Percentiles rank a stretch among this genome's conserved stretches.
phyloP scores from a whole-genome alignment of 306 rosid genomes.

The Ochetophila trinervis region DNA sequence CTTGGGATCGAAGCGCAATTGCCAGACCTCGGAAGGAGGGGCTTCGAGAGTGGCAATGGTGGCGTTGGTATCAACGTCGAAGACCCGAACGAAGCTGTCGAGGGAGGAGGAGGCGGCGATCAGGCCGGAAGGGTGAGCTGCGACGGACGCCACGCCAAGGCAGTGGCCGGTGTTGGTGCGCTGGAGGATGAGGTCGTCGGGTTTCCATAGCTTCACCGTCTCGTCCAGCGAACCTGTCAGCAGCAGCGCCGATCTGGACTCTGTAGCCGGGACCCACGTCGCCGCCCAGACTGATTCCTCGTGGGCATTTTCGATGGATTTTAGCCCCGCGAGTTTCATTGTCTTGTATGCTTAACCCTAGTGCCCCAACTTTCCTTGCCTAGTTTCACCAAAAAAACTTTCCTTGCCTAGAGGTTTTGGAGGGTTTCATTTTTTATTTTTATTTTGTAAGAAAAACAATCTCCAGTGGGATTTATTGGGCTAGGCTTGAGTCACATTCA shows the following conservation, averaged over 20 bases:
- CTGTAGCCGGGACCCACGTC: constrained; percentile 89
- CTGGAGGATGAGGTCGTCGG: constrained; percentile 71
- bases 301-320: constrained; percentile 80
- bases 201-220: constrained; percentile 82
- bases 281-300: constrained; percentile 95
- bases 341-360: constrained; percentile 7
- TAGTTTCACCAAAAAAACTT: neutral
- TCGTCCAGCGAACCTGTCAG: constrained; percentile 94
- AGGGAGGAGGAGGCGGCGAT: constrained; percentile 93
- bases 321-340: constrained; percentile 90
- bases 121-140: constrained; percentile 86
- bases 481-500: no score
- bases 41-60: constrained; percentile 93
- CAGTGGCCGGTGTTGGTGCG: constrained; percentile 88
- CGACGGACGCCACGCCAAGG: constrained; percentile 91
- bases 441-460: no score
- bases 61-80: constrained; percentile 80
- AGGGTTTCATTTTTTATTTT: neutral
- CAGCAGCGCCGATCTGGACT: constrained; percentile 59
- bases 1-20: constrained; percentile 88
- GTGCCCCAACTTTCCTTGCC: neutral
- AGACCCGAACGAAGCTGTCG: constrained; percentile 88
- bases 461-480: no score
- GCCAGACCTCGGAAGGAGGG: constrained; percentile 99
- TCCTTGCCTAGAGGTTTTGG: neutral